These are phyloP conservation scores for Dianthus caryophyllus DNA, from an alignment of 148 eudicot genomes.

Conservation along the genomic window DNA sequence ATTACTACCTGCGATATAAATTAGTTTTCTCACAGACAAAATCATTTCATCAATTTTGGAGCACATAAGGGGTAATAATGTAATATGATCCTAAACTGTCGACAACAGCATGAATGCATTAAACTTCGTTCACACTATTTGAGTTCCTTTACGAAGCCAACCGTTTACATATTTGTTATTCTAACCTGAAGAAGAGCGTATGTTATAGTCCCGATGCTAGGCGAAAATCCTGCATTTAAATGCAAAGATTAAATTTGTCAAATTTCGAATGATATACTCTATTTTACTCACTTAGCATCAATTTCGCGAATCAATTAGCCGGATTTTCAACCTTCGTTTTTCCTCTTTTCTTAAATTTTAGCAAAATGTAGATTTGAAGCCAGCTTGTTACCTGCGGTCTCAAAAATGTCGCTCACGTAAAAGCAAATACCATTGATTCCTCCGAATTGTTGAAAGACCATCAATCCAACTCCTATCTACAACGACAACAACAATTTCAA, in stretches of 20 bases:
- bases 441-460: slow-evolving; percentile 88
- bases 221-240: slow-evolving; percentile 52
- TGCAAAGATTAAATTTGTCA: background rate
- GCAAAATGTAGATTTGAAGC: too few relatives aligned
- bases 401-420: slow-evolving; percentile 72
- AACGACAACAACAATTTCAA: background rate
- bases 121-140: too few relatives aligned
- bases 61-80: too few relatives aligned
- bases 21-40: background rate
- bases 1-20: slow-evolving; percentile 45
- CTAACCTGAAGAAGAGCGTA: slow-evolving; percentile 77
- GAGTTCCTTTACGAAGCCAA: too few relatives aligned
- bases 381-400: slow-evolving; percentile 76
- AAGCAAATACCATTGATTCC: slow-evolving; percentile 90
- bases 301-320: too few relatives aligned
- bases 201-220: slow-evolving; percentile 60
- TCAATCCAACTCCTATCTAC: slow-evolving; percentile 83
- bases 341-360: too few relatives aligned
- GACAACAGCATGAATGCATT: too few relatives aligned
- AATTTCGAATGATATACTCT: background rate
- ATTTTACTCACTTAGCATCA: too few relatives aligned
- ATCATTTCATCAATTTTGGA: too few relatives aligned
- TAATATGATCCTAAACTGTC: too few relatives aligned
- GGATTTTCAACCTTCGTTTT: too few relatives aligned
- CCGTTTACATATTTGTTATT: too few relatives aligned